Evolutionary conservation across 371 early-diverging fungal species (phyloP).

Genomic region (Lichtheimia corymbifera): DNA sequence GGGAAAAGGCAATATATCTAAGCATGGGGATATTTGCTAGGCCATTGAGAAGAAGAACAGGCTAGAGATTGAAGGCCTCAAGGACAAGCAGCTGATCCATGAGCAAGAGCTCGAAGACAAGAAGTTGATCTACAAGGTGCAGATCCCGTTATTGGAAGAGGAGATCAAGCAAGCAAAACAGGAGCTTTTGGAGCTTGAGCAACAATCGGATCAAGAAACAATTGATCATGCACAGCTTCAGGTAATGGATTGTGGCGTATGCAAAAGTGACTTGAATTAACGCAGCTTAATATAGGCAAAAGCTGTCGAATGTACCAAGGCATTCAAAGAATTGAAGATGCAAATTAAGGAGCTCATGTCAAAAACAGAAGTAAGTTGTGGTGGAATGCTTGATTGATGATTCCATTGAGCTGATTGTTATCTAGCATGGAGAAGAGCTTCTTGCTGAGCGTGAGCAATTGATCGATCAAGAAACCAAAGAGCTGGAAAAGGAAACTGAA

Average conservation of each 20-base stretch:
- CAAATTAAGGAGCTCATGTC: too few relatives aligned
- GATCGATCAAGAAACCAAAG: too few relatives aligned
- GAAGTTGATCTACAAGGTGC: conserved; percentile 26
- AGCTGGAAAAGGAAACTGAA: too few relatives aligned
- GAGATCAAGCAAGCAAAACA: conserved; percentile 25
- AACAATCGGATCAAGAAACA: conserved; percentile 17
- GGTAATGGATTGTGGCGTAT: not conserved
- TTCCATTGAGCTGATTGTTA: too few relatives aligned
- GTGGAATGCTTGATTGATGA: too few relatives aligned
- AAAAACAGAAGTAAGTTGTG: too few relatives aligned
- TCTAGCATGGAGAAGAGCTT: too few relatives aligned
- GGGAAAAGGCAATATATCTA: not conserved
- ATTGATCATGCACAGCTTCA: conserved; percentile 3
- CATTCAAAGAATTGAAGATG: too few relatives aligned
- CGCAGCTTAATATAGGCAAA: too few relatives aligned
- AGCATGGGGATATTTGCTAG: not conserved
- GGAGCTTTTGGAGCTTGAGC: conserved; percentile 9
- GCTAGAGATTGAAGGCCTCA: conserved; percentile 24
- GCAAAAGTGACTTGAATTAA: too few relatives aligned
- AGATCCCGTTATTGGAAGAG: conserved; percentile 23
- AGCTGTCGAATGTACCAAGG: too few relatives aligned
- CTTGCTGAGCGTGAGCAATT: too few relatives aligned
- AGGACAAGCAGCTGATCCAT: conserved; percentile 35
- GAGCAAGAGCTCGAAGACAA: conserved; percentile 37
- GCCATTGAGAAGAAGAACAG: conserved; percentile 23